Evolutionary conservation across 371 early-diverging fungal genomes (phyloP), one percentile per base, ranked within the genome.

Genomic region (Syncephalastrum sp.): DNA sequence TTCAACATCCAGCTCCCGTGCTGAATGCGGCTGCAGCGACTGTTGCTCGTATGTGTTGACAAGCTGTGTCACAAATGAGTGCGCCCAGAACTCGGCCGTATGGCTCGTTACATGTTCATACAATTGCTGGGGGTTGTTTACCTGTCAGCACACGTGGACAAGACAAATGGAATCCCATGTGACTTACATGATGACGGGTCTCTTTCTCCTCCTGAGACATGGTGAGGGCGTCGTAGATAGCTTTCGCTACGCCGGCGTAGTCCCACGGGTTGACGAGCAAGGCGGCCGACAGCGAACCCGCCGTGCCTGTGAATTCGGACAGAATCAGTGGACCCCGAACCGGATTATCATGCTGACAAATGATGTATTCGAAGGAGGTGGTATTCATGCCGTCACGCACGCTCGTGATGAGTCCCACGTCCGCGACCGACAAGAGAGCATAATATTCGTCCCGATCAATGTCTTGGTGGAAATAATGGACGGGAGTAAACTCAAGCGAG

Each of bases 331-430:
- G 91, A 0, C 94, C 94, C 50, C 86, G 81, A 10, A 33, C 38
- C 47, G 87, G 79, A 41, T 90, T 92, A 42, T 92, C 90, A 49
- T 93, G 90, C 68, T 99, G 98, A 78, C 97, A 99, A 47, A 98
- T 84, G 44, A 98, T 87, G 74, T 93, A 99, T 70, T 99, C 99
- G 53, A 98, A 91, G 41, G 94, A 91, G 1, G 98, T 99, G 8
- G 99, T 92, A 77, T 99, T 99, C 99, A 99, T 99, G 50, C 99
- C 99, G 75, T 99, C 99, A n/a, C 98, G 84, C 13, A 99, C 82
- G 50, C 93, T 88, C 4, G 99, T 99, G 56, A 99, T 95, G 24
- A 99, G 69, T n/a, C 91, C 95, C 5, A 93, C 87, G 73, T 99
- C 98, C 15, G 98, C 98, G 1, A 95, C 86, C 4, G 90, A 86